A percentile compares a stretch with the other conserved stretches of the same genome.
Evolutionary conservation across 164 flowering plant species (phyloP).

Genomic region (Malania oleifera): DNA sequence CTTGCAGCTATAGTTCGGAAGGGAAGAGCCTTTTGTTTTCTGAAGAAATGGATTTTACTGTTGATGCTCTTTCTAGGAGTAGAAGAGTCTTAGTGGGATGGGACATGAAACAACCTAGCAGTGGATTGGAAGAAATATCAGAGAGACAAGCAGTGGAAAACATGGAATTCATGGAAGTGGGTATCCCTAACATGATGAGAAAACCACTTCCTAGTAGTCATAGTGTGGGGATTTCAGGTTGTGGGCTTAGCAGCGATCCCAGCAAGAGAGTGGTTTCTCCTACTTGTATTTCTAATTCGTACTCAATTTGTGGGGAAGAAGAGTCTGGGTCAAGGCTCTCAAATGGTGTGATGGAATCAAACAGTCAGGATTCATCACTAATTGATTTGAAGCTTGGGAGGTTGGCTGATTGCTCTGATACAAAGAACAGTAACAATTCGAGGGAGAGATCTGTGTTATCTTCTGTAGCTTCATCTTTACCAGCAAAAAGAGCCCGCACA

Average conservation of each 20-base stretch:
- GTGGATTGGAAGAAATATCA: background rate
- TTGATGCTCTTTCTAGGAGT: slow-evolving; percentile 1
- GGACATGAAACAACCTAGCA: background rate
- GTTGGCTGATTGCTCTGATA: background rate
- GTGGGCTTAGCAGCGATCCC: slow-evolving; percentile 1
- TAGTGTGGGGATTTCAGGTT: background rate
- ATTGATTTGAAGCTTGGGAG: slow-evolving; percentile 12
- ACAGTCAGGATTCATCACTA: slow-evolving; percentile 4
- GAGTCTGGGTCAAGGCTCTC: slow-evolving; percentile 7
- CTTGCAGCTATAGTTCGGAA: slow-evolving; percentile 44
- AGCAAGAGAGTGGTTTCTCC: slow-evolving; percentile 9
- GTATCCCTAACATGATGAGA: background rate
- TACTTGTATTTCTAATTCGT: slow-evolving; percentile 15
- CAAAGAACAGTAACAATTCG: background rate
- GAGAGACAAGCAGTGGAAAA: slow-evolving; percentile 1
- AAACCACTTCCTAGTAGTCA: background rate
- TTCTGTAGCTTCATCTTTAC: slow-evolving; percentile 28
- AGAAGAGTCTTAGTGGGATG: slow-evolving; percentile 1
- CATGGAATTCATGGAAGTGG: slow-evolving; percentile 6
- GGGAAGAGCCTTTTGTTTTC: slow-evolving; percentile 35
- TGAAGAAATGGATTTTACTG: slow-evolving; percentile 24
- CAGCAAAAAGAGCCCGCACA: slow-evolving; percentile 40
- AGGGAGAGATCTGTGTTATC: slow-evolving; percentile 14
- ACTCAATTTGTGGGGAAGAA: slow-evolving; percentile 21
- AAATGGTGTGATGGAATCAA: slow-evolving; percentile 1